Evolutionary conservation across 768 basidiomycete species (phyloP).

Genomic region (Xanthoconium purpureum): DNA sequence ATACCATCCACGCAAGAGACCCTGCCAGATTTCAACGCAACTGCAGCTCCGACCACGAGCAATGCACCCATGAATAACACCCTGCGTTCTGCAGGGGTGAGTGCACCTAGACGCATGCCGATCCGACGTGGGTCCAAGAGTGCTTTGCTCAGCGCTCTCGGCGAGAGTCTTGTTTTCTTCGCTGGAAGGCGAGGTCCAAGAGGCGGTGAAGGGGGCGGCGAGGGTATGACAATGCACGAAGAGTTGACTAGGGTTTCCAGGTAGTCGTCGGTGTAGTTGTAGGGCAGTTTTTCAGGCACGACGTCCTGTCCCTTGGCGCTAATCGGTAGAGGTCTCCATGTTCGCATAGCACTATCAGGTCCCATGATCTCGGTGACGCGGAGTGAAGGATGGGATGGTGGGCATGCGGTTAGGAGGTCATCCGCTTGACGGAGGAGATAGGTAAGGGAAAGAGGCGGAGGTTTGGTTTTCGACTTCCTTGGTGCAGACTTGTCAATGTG

Average conservation of each 20-base stretch:
- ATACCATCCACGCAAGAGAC: constrained; percentile 15
- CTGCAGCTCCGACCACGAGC: constrained; percentile 65
- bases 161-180: constrained; percentile 21
- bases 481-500: not conserved
- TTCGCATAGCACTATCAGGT: constrained; percentile 71
- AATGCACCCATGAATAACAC: constrained; percentile 61
- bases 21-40: constrained; percentile 40
- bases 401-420: constrained; percentile 52
- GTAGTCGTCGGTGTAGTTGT: constrained; percentile 26
- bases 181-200: constrained; percentile 4
- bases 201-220: constrained; percentile 22
- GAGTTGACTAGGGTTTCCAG: constrained; percentile 26
- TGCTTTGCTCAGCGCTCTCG: constrained; percentile 6
- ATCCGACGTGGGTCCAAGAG: constrained; percentile 18
- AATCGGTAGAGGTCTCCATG: constrained; percentile 50
- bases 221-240: constrained; percentile 23
- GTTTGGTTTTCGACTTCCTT: constrained; percentile 14
- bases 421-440: constrained; percentile 57
- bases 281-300: constrained; percentile 23
- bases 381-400: constrained; percentile 57
- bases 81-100: constrained; percentile 29
- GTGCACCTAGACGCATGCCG: constrained; percentile 20
- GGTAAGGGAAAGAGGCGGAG: constrained; percentile 40
- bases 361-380: constrained; percentile 64
- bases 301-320: constrained; percentile 5